Percentiles rank a stretch among this genome's conserved stretches.
Evolutionary conservation across 2,329 filamentous ascomycete species (phyloP).

Genomic region (Fusarium veterinarium): DNA sequence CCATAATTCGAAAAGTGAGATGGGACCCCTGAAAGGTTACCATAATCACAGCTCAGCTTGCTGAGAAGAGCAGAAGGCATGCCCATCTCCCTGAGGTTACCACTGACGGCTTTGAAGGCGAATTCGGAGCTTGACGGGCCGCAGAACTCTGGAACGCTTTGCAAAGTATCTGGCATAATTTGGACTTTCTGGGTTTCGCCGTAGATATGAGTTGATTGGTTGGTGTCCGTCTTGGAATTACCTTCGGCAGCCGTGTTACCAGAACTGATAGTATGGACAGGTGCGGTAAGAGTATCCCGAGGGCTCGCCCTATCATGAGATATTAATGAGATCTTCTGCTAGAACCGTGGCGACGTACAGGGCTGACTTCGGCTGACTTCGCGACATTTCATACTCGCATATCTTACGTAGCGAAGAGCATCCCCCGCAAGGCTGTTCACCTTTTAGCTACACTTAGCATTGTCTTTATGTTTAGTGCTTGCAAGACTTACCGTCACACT

Average conservation of each 20-base stretch:
- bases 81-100: not conserved
- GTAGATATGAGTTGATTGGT: not conserved
- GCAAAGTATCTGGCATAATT: rapidly evolving
- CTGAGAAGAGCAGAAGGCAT: not conserved
- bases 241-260: rapidly evolving
- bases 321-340: not conserved
- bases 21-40: not conserved
- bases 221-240: not conserved
- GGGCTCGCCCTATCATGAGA: not conserved
- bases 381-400: not conserved
- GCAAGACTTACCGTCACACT: no score
- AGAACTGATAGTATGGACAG: rapidly evolving
- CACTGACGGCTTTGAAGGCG: not conserved
- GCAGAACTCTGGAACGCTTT: not conserved
- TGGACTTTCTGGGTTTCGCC: rapidly evolving
- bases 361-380: not conserved
- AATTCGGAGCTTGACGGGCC: not conserved
- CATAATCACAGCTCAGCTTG: not conserved
- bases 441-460: no score
- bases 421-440: no score
- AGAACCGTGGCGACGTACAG: not conserved
- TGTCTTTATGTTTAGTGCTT: no score
- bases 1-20: not conserved
- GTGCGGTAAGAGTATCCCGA: rapidly evolving
- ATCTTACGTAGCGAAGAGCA: not conserved